A percentile compares a stretch with the other conserved stretches of the same genome.
These are phyloP conservation scores for Cladorrhinum sp. DNA, from an alignment of 2,329 filamentous ascomycete species.

Conservation along the genomic window DNA sequence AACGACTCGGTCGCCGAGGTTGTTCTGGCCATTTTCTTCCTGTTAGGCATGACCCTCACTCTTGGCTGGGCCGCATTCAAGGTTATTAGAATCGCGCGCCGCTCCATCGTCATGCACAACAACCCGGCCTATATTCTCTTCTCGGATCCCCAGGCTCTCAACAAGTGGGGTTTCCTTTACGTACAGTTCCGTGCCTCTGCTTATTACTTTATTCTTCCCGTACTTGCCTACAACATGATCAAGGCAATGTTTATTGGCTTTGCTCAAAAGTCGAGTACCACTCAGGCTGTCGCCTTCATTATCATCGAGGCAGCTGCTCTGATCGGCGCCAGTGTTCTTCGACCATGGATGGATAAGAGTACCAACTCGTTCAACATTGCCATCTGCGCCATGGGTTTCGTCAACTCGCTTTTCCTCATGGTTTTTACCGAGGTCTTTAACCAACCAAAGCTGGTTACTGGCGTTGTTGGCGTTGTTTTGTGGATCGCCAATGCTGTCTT, in stretches of 20 bases:
- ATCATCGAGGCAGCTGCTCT: slow-evolving; percentile 78
- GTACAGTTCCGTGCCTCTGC: slow-evolving; percentile 94
- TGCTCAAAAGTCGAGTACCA: slow-evolving; percentile 65
- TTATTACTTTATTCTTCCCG: slow-evolving; percentile 89
- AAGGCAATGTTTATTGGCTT: slow-evolving; percentile 89
- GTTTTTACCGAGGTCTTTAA: slow-evolving; percentile 86
- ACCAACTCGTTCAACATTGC: slow-evolving; percentile 96
- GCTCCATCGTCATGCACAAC: slow-evolving; percentile 87
- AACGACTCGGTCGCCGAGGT: slow-evolving; percentile 83
- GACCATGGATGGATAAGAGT: slow-evolving; percentile 98
- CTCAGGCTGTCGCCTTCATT: slow-evolving; percentile 78
- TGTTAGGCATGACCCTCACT: slow-evolving; percentile 74
- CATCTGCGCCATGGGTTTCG: slow-evolving; percentile 84
- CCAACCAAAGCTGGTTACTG: slow-evolving; percentile 77
- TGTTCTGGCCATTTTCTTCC: slow-evolving; percentile 83
- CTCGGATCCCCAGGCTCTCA: slow-evolving; percentile 87
- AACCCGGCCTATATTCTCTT: slow-evolving; percentile 97
- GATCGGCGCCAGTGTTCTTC: slow-evolving; percentile 73
- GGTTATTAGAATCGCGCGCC: slow-evolving; percentile 83
- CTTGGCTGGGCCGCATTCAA: slow-evolving; percentile 85
- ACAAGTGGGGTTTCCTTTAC: slow-evolving; percentile 98
- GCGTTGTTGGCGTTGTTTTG: slow-evolving; percentile 84
- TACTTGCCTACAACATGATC: slow-evolving; percentile 74
- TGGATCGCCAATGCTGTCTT: slow-evolving; percentile 86
- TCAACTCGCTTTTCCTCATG: slow-evolving; percentile 85